Percentiles rank a stretch among this genome's conserved stretches.
phyloP scores from a whole-genome alignment of 1,284 basidiomycete genomes.

The Leccinum pachyderme region DNA sequence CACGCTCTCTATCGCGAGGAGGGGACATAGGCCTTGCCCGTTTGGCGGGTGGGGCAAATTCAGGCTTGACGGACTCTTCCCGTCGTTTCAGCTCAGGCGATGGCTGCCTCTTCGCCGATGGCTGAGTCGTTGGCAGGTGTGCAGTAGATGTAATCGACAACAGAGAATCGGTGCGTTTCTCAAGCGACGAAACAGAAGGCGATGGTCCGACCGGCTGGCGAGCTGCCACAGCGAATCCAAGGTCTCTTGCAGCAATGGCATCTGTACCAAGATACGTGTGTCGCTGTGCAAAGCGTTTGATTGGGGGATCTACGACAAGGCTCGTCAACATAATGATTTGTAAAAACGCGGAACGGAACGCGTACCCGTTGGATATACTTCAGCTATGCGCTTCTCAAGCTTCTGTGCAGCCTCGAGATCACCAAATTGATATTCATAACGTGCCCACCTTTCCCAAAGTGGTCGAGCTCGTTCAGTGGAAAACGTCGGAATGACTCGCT shows the following conservation, averaged over 20 bases:
- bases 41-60: slow-evolving; percentile 51
- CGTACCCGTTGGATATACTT: slow-evolving; percentile 83
- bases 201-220: slow-evolving; percentile 35
- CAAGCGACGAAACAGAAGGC: slow-evolving; percentile 35
- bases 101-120: slow-evolving; percentile 22
- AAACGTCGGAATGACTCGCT: slow-evolving; percentile 82
- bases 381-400: slow-evolving; percentile 84
- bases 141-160: slow-evolving; percentile 39
- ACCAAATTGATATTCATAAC: slow-evolving; percentile 94
- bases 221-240: slow-evolving; percentile 67
- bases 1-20: slow-evolving; percentile 47
- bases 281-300: slow-evolving; percentile 89
- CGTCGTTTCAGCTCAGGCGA: slow-evolving; percentile 42
- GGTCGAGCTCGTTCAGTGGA: slow-evolving; percentile 77
- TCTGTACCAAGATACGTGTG: slow-evolving; percentile 89
- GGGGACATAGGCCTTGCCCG: slow-evolving; percentile 54
- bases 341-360: neutral
- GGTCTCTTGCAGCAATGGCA: slow-evolving; percentile 84
- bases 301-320: slow-evolving; percentile 65
- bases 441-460: slow-evolving; percentile 94
- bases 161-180: slow-evolving; percentile 48
- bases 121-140: slow-evolving; percentile 26
- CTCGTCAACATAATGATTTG: neutral
- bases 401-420: slow-evolving; percentile 89
- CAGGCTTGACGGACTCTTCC: slow-evolving; percentile 40